Percentiles rank a stretch among this genome's conserved stretches.
These are phyloP conservation scores for Cystofilobasidium bisporidii DNA, from an alignment of 768 basidiomycete genomes.

Conservation along the genomic window DNA sequence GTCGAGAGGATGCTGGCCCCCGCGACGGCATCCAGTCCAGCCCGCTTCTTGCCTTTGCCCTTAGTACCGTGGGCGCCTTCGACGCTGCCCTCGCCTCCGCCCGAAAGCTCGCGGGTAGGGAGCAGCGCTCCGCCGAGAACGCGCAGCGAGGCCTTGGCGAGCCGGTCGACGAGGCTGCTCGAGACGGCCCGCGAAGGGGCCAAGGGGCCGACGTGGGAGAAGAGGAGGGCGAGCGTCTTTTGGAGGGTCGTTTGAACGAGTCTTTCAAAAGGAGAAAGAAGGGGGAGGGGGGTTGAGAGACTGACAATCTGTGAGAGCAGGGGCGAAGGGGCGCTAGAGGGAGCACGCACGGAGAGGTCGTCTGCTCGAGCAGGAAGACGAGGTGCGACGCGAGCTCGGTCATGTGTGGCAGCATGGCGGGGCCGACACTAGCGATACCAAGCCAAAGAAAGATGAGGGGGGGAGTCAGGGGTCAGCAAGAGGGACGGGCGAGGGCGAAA, in stretches of 20 bases:
- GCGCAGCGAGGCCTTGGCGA: slow-evolving; percentile 10
- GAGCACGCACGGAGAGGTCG: slow-evolving; percentile 16
- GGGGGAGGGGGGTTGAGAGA: slow-evolving; percentile 41
- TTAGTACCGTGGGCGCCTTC: slow-evolving; percentile 5
- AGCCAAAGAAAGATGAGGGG: not conserved
- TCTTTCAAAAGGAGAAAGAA: too few species aligned
- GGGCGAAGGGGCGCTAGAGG: slow-evolving; percentile 48
- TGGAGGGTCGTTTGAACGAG: slow-evolving; percentile 42
- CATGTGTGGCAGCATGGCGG: slow-evolving; percentile 42
- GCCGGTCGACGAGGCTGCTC: slow-evolving; percentile 8
- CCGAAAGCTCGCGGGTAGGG: slow-evolving; percentile 1
- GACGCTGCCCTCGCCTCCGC: not conserved
- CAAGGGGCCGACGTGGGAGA: slow-evolving; percentile 17
- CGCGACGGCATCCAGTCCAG: not conserved
- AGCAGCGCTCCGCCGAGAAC: slow-evolving; percentile 1
- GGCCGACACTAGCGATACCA: slow-evolving; percentile 18
- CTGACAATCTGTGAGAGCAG: slow-evolving; percentile 40
- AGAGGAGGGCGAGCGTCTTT: slow-evolving; percentile 17
- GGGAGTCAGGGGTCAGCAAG: not conserved
- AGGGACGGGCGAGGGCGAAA: not conserved
- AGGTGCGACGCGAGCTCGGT: slow-evolving; percentile 46
- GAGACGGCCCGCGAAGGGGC: slow-evolving; percentile 19
- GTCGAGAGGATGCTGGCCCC: slow-evolving; percentile 13
- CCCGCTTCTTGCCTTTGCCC: slow-evolving; percentile 26
- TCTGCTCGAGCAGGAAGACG: slow-evolving; percentile 45